Base-by-base conservation (phyloP, 2,329 filamentous ascomycete species). In the Neophaeococcomyces mojaviensis region DNA sequence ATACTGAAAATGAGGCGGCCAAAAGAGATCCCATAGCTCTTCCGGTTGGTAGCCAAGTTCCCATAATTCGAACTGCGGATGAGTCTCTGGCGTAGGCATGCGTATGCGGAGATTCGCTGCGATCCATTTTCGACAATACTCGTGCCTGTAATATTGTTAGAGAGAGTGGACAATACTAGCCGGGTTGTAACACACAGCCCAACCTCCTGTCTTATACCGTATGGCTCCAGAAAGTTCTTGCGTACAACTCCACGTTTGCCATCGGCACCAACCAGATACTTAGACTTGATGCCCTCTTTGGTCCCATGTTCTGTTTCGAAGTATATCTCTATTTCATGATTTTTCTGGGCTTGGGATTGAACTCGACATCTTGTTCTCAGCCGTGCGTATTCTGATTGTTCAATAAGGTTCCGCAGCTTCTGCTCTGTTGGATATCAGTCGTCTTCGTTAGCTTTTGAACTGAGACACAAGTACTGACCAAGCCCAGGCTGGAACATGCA, bases 241-340 rank as follows among this genome's bases (percentile, higher is more conserved):
- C 60, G 49, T 13, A 58, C 60, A 47, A 52, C 61, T 28, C 63
- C 62, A 54, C 50, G 61, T 49, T 56, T 64, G 1, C 59, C 58
- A 52, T 65, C 55, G 2, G 58, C 50, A n/a, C 56, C 54, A 39
- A 62, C 53, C 5, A 62, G 48, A 48, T 61, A 68, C 2, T 44
- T 54, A 3, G 47, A n/a, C 45, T 59, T 54, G 2, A 20, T 33
- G 31, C 53, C 53, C 9, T 49, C 39, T 16, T 53, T 49, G 1
- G 32, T 38, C 12, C 48, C 53, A 15, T 16, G 12, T 4, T 50
- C 9, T 5, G 22, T 12, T 24, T 50, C 40, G n/a, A n/a, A n/a
- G n/a, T n/a, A n/a, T n/a, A 22, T 55, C 53, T 4, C 33, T 44
- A 15, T 53, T 39, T 7, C 47, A 49, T 58, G 37, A 63, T 61